Base-by-base conservation (phyloP, 441 rosid species). In the Croton setiger region DNA sequence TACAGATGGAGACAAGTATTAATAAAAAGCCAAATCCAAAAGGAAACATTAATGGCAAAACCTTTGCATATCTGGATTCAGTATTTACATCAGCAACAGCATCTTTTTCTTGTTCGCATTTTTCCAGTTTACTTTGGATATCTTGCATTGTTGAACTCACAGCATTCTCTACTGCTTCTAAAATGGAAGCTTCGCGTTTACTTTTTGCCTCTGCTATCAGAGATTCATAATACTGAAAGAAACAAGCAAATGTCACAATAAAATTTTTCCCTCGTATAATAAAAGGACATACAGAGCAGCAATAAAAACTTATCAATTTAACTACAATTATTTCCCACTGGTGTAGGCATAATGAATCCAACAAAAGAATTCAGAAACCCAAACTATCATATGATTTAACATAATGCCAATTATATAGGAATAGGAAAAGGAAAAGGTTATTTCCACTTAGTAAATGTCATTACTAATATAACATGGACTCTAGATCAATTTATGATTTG, bases 181-280 rank as follows among this genome's bases (percentile, higher is more conserved):
- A 51, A 60, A 82, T 72, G 35, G 70, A 70, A 80, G 78, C 82
- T 43, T 94, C 94, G 74, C 85, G 83, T 75, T 80, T 88, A 75
- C 85, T 85, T 87, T 83, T 92, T 72, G 86, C 90, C 75, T 94
- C 99, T 12, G 76, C 76, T 63, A 92, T 84, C 33, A 85, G 81
- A 71, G 97, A 83, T 78, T 94, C 97, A 66, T 90, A 92, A 76
- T 94, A 76, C 99, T 90, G 85, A 65, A 63, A 73, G 12, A 73
- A 68, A 23, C 47, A 61, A 1, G 47, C 53, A 63, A 63, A 4
- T 23, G 15, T 49, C 31, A 54, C 36, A 27, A 27, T 15, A 39
- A 64, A 15, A 43, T 27, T 45, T 60, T 43, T 18, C 52, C 9
- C 18, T 63, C 7, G 4, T 11, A 60, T 39, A 37, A 20, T 13